Percentiles rank a stretch among this genome's conserved stretches.
Conservation (phyloP, 169 alveolate genomes). For the Cyclospora cayetanensis region DNA sequence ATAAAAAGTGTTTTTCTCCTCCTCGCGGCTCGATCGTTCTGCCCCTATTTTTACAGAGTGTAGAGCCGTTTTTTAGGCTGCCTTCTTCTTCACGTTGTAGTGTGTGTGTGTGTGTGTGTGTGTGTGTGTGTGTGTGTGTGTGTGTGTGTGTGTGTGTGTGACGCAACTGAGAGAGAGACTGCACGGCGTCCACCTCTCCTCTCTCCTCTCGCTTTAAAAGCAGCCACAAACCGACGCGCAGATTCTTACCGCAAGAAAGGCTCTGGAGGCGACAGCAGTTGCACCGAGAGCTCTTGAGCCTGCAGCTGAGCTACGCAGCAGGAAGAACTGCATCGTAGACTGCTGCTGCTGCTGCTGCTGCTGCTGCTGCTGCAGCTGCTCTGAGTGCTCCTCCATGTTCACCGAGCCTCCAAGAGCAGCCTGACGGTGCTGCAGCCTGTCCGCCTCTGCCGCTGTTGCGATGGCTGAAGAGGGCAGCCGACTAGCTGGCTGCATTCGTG, state of each 20-base stretch:
- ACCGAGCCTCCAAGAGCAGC: neutral
- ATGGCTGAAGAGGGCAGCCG: neutral
- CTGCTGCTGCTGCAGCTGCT: conserved; percentile 30
- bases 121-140: too few relatives aligned
- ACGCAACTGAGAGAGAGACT: too few relatives aligned
- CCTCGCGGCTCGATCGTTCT: too few relatives aligned
- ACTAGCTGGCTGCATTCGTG: neutral
- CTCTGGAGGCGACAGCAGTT: neutral
- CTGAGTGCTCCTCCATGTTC: neutral
- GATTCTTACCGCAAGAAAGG: neutral
- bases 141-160: too few relatives aligned
- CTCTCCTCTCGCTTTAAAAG: too few relatives aligned
- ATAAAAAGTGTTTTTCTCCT: too few relatives aligned
- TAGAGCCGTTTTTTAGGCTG: too few relatives aligned
- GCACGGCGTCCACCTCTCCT: too few relatives aligned
- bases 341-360: neutral
- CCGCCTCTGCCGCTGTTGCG: neutral
- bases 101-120: too few relatives aligned
- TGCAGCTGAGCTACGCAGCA: conserved; percentile 38
- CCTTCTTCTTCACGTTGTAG: too few relatives aligned
- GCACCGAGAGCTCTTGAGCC: neutral
- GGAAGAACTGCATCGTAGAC: neutral
- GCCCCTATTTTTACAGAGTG: too few relatives aligned
- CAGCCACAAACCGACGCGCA: too few relatives aligned
- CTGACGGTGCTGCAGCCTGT: neutral